Percentiles rank a stretch among this genome's conserved stretches.
phyloP scores from a whole-genome alignment of 2,329 filamentous ascomycete species.

The Microcera coccophila region DNA sequence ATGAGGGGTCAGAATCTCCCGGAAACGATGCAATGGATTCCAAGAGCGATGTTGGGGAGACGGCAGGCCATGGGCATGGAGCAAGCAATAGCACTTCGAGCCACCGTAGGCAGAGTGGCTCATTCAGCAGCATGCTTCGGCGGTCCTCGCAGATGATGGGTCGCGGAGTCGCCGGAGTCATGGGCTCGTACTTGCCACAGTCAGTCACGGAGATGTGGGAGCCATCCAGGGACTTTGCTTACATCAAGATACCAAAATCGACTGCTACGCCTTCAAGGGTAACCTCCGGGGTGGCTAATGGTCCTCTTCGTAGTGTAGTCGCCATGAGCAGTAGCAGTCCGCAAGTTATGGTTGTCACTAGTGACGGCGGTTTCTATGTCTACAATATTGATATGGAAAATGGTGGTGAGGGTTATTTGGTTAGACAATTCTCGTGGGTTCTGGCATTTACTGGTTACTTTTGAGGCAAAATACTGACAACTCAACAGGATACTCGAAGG shows the following conservation, averaged over 20 bases:
- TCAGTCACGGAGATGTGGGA: conserved; percentile 99
- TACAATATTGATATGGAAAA: conserved; percentile 94
- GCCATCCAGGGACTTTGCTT: conserved; percentile 89
- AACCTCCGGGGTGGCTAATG: conserved; percentile 32
- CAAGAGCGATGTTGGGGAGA: conserved; percentile 45
- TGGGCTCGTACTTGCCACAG: conserved; percentile 87
- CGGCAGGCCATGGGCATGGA: conserved; percentile 26
- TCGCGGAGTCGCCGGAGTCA: conserved; percentile 79
- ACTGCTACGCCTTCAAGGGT: conserved; percentile 15
- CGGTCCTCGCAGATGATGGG: conserved; percentile 92
- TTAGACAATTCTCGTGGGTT: conserved; percentile 88
- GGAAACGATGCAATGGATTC: conserved; percentile 50
- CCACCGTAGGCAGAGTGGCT: conserved; percentile 60
- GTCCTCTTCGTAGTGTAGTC: conserved; percentile 81
- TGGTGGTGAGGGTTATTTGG: conserved; percentile 85
- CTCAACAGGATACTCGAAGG: conserved; percentile 47
- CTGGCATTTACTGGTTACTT: neutral
- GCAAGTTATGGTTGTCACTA: conserved; percentile 97
- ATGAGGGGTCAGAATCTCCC: conserved; percentile 43
- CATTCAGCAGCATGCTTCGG: conserved; percentile 85
- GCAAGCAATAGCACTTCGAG: conserved; percentile 25
- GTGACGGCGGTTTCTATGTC: conserved; percentile 89
- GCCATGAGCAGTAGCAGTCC: conserved; percentile 93
- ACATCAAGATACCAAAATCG: conserved; percentile 81
- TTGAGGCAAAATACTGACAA: conserved; percentile 1